These are phyloP conservation scores for Claviceps purpurea DNA, from an alignment of 2,329 filamentous ascomycete species.

Conservation along the genomic window DNA sequence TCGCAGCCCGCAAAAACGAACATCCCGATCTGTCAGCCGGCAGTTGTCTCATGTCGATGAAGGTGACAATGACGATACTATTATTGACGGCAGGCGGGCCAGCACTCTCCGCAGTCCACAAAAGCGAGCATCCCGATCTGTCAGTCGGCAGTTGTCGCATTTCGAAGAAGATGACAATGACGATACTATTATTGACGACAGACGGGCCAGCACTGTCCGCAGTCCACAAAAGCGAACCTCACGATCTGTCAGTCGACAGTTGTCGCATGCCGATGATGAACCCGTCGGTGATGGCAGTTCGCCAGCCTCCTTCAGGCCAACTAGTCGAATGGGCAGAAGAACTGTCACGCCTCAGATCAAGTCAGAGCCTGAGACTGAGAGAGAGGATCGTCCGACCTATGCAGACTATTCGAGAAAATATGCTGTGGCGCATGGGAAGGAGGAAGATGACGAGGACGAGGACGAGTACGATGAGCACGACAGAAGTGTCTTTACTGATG, in stretches of 20 bases:
- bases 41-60: slow-evolving; percentile 32
- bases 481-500: slow-evolving; percentile 61
- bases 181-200: too few relatives aligned
- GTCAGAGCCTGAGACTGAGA: slow-evolving; percentile 37
- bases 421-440: slow-evolving; percentile 19
- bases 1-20: slow-evolving; percentile 39
- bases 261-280: background rate
- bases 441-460: slow-evolving; percentile 27
- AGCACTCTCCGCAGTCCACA: slow-evolving; percentile 31
- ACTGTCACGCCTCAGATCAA: slow-evolving; percentile 41
- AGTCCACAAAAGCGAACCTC: slow-evolving; percentile 43
- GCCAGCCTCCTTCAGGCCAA: slow-evolving; percentile 25
- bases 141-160: slow-evolving; percentile 40
- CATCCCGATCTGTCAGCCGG: slow-evolving; percentile 38
- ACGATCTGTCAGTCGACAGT: slow-evolving; percentile 34
- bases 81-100: slow-evolving; percentile 6
- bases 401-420: slow-evolving; percentile 42
- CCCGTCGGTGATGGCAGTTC: slow-evolving; percentile 22
- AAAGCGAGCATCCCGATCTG: slow-evolving; percentile 40
- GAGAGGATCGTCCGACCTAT: slow-evolving; percentile 15
- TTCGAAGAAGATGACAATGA: slow-evolving; percentile 10
- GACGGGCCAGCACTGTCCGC: slow-evolving; percentile 18
- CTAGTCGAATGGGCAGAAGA: slow-evolving; percentile 34
- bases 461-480: slow-evolving; percentile 38
- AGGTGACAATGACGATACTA: background rate